phyloP scores from a whole-genome alignment of 2,329 filamentous ascomycete species.

The Nothomitra cinnamomea region DNA sequence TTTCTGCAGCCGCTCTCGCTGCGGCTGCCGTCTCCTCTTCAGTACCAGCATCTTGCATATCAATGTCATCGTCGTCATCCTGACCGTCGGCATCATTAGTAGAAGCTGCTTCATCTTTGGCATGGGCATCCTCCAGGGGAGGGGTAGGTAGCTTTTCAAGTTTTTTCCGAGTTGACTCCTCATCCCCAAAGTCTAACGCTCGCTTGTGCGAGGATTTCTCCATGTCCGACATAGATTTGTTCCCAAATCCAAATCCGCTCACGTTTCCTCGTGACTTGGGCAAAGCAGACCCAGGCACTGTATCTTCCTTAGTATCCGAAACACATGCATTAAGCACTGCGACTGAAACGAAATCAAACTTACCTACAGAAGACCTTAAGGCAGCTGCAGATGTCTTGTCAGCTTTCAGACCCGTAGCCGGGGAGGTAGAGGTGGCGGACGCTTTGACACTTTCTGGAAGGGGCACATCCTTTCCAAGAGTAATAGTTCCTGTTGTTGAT shows the following conservation, averaged over 20 bases:
- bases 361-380: constrained; percentile 24
- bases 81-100: constrained; percentile 34
- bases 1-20: constrained; percentile 69
- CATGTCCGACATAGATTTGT: constrained; percentile 45
- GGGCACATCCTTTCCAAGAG: constrained; percentile 37
- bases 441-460: constrained; percentile 30
- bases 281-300: constrained; percentile 31
- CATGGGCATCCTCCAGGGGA: constrained; percentile 40
- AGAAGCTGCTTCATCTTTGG: constrained; percentile 28
- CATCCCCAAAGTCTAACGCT: constrained; percentile 73
- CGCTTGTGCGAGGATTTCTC: constrained; percentile 54
- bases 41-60: constrained; percentile 59
- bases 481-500: constrained; percentile 35
- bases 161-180: constrained; percentile 73
- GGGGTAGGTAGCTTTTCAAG: constrained; percentile 77
- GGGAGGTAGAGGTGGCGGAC: constrained; percentile 25
- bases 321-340: constrained; percentile 11
- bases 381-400: constrained; percentile 24
- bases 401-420: constrained; percentile 24
- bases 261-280: constrained; percentile 57
- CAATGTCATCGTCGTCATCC: constrained; percentile 56
- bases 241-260: constrained; percentile 65
- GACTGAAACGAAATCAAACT: constrained; percentile 9
- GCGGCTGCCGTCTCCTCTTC: constrained; percentile 82
- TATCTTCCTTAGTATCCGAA: constrained; percentile 11